Percentiles rank a stretch among this genome's conserved stretches.
These are phyloP conservation scores for Ilyonectria destructans DNA, from an alignment of 2,329 filamentous ascomycete genomes.

Conservation along the genomic window DNA sequence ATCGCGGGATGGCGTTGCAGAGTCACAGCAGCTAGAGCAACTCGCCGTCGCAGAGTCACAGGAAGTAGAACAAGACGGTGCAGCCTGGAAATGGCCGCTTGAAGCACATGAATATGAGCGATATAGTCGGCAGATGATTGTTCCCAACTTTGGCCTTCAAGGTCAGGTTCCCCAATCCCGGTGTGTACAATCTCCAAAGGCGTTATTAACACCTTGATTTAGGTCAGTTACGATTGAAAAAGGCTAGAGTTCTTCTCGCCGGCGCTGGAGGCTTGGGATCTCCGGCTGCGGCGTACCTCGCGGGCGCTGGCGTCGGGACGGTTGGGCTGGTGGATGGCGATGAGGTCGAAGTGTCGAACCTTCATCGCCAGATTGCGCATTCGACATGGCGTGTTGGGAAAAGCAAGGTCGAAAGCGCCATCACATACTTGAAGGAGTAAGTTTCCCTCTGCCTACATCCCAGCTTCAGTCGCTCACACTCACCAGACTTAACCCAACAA, in stretches of 20 bases:
- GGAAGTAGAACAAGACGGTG: constrained; percentile 28
- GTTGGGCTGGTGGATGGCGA: constrained; percentile 92
- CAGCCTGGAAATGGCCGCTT: constrained; percentile 77
- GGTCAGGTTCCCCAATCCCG: constrained; percentile 63
- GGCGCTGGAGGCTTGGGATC: constrained; percentile 93
- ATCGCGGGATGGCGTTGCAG: constrained; percentile 68
- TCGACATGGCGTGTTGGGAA: constrained; percentile 79
- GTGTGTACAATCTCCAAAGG: background rate
- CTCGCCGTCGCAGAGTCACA: background rate
- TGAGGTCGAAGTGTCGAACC: constrained; percentile 88
- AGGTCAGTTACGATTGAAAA: constrained; percentile 85
- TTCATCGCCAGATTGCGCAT: constrained; percentile 94
- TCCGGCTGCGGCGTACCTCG: constrained; percentile 93
- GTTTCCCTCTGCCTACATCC: constrained; percentile 34
- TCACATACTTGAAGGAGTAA: constrained; percentile 71
- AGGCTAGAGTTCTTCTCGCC: constrained; percentile 82
- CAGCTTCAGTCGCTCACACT: background rate
- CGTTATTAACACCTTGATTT: constrained; percentile 16
- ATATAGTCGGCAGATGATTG: constrained; percentile 93
- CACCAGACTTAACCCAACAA: constrained; percentile 79
- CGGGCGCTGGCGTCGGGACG: constrained; percentile 88
- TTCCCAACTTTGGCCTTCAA: constrained; percentile 84
- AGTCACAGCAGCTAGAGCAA: constrained; percentile 21
- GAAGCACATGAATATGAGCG: constrained; percentile 82
- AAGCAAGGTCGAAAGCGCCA: constrained; percentile 86